A percentile compares a stretch with the other conserved stretches of the same genome.
phyloP scores from a whole-genome alignment of 306 rosid genomes.

The Medicago ruthenica region DNA sequence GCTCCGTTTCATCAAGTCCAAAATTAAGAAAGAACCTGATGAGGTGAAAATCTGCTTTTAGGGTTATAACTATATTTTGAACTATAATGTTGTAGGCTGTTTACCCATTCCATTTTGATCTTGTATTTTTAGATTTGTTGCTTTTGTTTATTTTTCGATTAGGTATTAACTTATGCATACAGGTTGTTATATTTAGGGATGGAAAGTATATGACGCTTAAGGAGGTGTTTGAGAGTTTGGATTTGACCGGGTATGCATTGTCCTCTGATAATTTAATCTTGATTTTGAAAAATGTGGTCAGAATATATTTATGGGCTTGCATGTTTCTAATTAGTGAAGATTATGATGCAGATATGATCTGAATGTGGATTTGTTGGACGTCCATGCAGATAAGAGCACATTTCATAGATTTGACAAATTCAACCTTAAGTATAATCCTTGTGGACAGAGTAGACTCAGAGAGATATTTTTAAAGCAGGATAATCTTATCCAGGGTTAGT shows the following conservation, averaged over 20 bases:
- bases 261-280: constrained; percentile 19
- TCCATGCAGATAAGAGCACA: constrained; percentile 92
- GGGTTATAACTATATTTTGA: constrained; percentile 1
- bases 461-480: constrained; percentile 96
- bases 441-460: constrained; percentile 95
- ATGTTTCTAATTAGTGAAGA: constrained; percentile 38
- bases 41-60: constrained; percentile 56
- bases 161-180: constrained; percentile 42
- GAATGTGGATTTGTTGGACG: constrained; percentile 89
- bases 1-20: constrained; percentile 82
- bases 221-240: constrained; percentile 94
- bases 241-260: constrained; percentile 74
- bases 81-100: neutral
- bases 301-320: constrained; percentile 12
- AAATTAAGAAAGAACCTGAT: constrained; percentile 78
- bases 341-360: constrained; percentile 64
- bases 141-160: constrained; percentile 33
- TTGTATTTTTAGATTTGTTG: constrained; percentile 38
- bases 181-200: constrained; percentile 96
- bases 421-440: constrained; percentile 93
- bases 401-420: constrained; percentile 95
- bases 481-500: constrained; percentile 91
- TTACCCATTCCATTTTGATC: neutral
- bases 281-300: neutral
- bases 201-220: constrained; percentile 87